Evolutionary conservation across 208 protist genomes (phyloP), one percentile per base, ranked within the genome.

Genomic region (Leishmania guyanensis): DNA sequence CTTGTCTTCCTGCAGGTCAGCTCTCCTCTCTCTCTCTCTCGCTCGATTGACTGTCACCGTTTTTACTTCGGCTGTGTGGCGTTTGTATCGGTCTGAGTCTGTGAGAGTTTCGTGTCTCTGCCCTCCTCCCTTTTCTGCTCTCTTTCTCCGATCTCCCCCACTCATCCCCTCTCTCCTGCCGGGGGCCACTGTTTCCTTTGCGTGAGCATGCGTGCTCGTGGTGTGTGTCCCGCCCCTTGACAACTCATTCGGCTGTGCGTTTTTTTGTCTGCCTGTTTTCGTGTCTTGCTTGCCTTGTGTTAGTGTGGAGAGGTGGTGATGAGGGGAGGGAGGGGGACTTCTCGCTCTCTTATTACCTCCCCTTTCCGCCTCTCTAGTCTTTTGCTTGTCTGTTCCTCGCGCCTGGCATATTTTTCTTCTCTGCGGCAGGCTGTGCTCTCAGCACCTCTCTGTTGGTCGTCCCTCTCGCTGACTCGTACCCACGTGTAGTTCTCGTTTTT

Each of bases 21-120:
- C 43, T 12, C n/a, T 48, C 33, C 75, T 78, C 39, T 70, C 60
- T 68, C 58, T 65, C 75, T 64, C 17, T 56, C 39, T 58, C 36
- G 3, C 58, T 58, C 56, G 56, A 50, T 43, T 62, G 48, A 58
- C 4, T 77, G 73, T 33, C 33, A 39, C 48, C 17, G 6, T 77
- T 36, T 65, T 53, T 75, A 2, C 26, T 69, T 69, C 9, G 29
- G 39, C 64, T 5, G 70, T 75, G 43, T n/a, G 43, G 46, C 26
- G 22, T 74, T 16, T 48, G 0, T 73, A 2, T 73, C 26, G 1
- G 68, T 73, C 26, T 74, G 2, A 9, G 54, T n/a, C 54, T 26
- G 20, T 2, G 17, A 2, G 16, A 5, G 56, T 4, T 10, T 29
- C 2, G n/a, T 62, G 56, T n/a, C 56, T 62, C 56, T 1, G 36